Evolutionary conservation across 2,329 filamentous ascomycete genomes (phyloP).

Genomic region (Coleophoma crateriformis): DNA sequence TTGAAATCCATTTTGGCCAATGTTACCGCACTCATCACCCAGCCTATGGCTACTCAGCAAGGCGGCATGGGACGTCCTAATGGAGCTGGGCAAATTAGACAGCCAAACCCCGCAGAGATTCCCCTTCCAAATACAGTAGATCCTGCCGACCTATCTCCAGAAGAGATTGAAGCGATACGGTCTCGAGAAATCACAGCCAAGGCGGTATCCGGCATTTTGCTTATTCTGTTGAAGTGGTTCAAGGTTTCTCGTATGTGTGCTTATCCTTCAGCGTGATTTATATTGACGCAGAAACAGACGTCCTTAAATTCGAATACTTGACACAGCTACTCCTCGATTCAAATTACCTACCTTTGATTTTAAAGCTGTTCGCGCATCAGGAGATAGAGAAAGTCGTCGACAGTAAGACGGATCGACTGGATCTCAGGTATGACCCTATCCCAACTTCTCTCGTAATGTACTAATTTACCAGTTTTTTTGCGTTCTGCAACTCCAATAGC

Average conservation of each 20-base stretch:
- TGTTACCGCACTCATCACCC: conserved; percentile 78
- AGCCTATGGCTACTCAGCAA: conserved; percentile 28
- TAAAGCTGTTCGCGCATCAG: conserved; percentile 92
- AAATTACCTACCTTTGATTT: conserved; percentile 85
- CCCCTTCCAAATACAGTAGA: conserved; percentile 20
- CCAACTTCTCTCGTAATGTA: conserved; percentile 6
- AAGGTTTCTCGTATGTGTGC: conserved; percentile 75
- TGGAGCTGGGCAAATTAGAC: conserved; percentile 16
- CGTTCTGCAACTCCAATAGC: conserved; percentile 74
- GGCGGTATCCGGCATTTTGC: conserved; percentile 81
- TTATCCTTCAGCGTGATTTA: not conserved
- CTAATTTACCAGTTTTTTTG: conserved; percentile 64
- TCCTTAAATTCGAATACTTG: conserved; percentile 93
- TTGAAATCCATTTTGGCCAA: conserved; percentile 84
- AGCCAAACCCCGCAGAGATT: conserved; percentile 21
- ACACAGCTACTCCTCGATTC: conserved; percentile 90
- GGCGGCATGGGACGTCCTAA: conserved; percentile 14
- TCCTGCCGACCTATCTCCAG: conserved; percentile 46
- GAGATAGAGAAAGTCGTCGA: conserved; percentile 89
- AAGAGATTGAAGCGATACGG: conserved; percentile 77
- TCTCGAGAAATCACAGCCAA: conserved; percentile 85
- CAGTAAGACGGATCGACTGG: conserved; percentile 74
- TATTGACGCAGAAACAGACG: conserved; percentile 48
- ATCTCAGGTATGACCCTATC: conserved; percentile 60
- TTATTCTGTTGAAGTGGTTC: conserved; percentile 93